Evolutionary conservation across 176 grass and related monocot species (phyloP).

Genomic region (Zoysia japonica): DNA sequence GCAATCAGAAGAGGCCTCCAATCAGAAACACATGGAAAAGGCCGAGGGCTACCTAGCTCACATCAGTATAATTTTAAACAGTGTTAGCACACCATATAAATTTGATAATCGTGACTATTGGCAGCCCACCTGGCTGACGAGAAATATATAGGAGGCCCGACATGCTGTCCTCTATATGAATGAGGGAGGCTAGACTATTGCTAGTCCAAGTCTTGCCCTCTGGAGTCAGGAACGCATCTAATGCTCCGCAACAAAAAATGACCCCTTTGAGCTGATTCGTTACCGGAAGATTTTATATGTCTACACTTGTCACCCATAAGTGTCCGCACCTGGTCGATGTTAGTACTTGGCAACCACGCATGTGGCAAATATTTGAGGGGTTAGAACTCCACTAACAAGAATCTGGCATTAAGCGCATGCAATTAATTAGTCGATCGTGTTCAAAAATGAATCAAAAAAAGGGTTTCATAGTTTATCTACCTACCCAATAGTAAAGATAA

Average conservation of each 20-base stretch:
- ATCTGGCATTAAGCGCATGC: background rate
- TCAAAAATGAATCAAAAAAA: background rate
- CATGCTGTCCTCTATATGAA: background rate
- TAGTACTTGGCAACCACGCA: background rate
- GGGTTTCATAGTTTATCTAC: background rate
- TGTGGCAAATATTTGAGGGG: background rate
- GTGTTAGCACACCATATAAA: no score
- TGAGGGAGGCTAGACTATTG: background rate
- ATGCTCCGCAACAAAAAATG: background rate
- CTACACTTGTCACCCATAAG: background rate
- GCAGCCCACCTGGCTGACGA: no score
- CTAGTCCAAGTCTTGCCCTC: background rate
- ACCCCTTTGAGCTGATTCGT: background rate
- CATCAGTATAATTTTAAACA: no score
- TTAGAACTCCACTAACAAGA: slow-evolving; percentile 12
- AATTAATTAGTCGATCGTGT: background rate
- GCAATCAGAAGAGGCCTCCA: no score
- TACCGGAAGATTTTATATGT: background rate
- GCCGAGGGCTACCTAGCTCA: no score
- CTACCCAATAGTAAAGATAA: background rate
- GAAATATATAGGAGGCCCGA: no score
- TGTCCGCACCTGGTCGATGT: background rate
- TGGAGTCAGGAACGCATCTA: background rate
- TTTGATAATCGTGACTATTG: no score
- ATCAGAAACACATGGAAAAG: no score